Conservation (phyloP, 805 yeast species). For the Sungouiella thailandica region DNA sequence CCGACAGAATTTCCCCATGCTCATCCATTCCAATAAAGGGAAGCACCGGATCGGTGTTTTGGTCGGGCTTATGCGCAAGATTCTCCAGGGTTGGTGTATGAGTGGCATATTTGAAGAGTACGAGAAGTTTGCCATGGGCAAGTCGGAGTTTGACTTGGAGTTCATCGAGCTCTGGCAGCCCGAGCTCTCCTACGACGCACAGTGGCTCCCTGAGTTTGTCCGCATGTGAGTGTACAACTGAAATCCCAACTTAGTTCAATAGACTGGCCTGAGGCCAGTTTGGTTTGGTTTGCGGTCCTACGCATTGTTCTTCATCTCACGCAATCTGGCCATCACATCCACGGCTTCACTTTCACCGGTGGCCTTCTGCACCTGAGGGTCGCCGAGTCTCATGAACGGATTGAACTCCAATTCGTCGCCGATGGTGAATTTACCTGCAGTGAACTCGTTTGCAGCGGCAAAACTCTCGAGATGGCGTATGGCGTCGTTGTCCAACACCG, state of each 20-base stretch:
- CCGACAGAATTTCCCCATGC: conserved; percentile 74
- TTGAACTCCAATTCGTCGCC: conserved; percentile 77
- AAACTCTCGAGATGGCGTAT: conserved; percentile 51
- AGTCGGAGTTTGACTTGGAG: conserved; percentile 87
- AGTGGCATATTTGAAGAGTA: conserved; percentile 94
- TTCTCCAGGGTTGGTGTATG: conserved; percentile 88
- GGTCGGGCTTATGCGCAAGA: conserved; percentile 84
- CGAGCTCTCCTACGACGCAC: conserved; percentile 42
- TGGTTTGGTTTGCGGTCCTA: too few relatives aligned
- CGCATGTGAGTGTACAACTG: conserved; percentile 18
- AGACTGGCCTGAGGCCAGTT: too few relatives aligned
- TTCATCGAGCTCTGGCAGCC: conserved; percentile 82
- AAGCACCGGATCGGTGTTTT: conserved; percentile 92
- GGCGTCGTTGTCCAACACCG: conserved; percentile 52
- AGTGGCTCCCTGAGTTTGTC: conserved; percentile 62
- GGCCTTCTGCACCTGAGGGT: conserved; percentile 54
- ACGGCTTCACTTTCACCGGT: conserved; percentile 48
- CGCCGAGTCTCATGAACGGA: conserved; percentile 82
- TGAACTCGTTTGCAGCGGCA: conserved; percentile 51
- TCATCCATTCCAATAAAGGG: conserved; percentile 95
- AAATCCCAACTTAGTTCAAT: background rate
- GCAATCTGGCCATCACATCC: conserved; percentile 65
- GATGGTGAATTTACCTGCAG: conserved; percentile 85
- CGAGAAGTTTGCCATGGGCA: conserved; percentile 87
- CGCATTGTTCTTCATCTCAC: conserved; percentile 67